Evolutionary conservation across 257 asterid genomes (phyloP).

Genomic region (Rauvolfia tetraphylla): DNA sequence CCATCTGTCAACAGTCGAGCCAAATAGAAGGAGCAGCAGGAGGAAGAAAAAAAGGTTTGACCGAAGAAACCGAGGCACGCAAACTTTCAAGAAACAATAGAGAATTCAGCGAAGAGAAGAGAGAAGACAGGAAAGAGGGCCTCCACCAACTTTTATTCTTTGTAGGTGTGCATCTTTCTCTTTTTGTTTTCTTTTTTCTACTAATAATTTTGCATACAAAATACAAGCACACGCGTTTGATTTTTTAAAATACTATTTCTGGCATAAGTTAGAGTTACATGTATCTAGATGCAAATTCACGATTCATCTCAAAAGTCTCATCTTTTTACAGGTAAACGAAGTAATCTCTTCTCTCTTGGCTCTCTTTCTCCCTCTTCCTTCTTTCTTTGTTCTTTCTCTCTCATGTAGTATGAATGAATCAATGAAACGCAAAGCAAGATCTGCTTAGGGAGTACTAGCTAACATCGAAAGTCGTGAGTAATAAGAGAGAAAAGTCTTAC

Average conservation of each 20-base stretch:
- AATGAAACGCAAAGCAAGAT: constrained; percentile 52
- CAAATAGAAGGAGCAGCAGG: constrained; percentile 31
- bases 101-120: constrained; percentile 23
- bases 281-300: background rate
- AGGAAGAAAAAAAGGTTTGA: constrained; percentile 44
- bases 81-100: constrained; percentile 34
- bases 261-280: background rate
- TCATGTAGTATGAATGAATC: constrained; percentile 22
- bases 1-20: constrained; percentile 29
- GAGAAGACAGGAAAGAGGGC: background rate
- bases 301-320: constrained; percentile 35
- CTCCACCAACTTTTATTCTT: constrained; percentile 51
- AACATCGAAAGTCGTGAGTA: constrained; percentile 42
- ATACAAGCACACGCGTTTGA: background rate
- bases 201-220: background rate
- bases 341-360: constrained; percentile 15
- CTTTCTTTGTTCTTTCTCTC: background rate
- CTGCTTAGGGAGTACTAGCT: constrained; percentile 15
- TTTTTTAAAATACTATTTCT: background rate
- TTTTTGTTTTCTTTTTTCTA: background rate
- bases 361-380: background rate
- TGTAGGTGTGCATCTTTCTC: constrained; percentile 10
- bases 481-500: constrained; percentile 24
- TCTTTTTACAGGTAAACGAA: constrained; percentile 38
- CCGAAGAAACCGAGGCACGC: constrained; percentile 74